phyloP scores from a whole-genome alignment of 371 early-diverging fungal genomes.

The Mucor irregularis region DNA sequence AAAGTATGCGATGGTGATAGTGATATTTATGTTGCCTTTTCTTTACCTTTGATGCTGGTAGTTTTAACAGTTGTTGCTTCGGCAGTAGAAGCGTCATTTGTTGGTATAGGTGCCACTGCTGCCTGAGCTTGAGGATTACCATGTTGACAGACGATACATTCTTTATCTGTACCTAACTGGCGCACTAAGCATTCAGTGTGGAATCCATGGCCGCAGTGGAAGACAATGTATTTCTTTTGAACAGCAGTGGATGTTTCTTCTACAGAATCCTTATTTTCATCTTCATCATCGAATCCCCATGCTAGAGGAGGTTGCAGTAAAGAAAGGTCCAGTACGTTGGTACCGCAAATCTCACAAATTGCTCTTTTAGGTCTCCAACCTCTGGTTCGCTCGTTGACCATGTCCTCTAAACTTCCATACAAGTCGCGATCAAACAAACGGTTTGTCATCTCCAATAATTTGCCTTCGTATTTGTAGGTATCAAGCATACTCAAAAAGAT shows the following conservation, averaged over 20 bases:
- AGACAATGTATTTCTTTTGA: conserved; percentile 44
- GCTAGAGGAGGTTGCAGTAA: conserved; percentile 38
- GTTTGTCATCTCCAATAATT: conserved; percentile 72
- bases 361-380: conserved; percentile 67
- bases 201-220: conserved; percentile 64
- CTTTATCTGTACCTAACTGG: conserved; percentile 25
- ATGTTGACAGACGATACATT: conserved; percentile 31
- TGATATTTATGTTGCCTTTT: conserved; percentile 15
- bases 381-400: conserved; percentile 55
- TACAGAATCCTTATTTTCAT: not conserved
- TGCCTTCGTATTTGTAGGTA: conserved; percentile 75
- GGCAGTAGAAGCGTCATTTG: not conserved
- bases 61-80: not conserved
- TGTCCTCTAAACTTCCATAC: conserved; percentile 56
- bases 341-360: conserved; percentile 61
- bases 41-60: conserved; percentile 7
- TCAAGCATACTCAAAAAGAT: conserved; percentile 78
- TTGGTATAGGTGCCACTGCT: not conserved
- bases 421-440: conserved; percentile 69
- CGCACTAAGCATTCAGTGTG: conserved; percentile 57
- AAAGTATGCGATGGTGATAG: no score
- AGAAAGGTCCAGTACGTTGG: conserved; percentile 48
- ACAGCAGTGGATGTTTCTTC: not conserved
- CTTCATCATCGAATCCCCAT: conserved; percentile 24
- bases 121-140: conserved; percentile 19